Conservation (phyloP, 2,329 filamentous ascomycete genomes). For the Ambrosiella cleistominuta region DNA sequence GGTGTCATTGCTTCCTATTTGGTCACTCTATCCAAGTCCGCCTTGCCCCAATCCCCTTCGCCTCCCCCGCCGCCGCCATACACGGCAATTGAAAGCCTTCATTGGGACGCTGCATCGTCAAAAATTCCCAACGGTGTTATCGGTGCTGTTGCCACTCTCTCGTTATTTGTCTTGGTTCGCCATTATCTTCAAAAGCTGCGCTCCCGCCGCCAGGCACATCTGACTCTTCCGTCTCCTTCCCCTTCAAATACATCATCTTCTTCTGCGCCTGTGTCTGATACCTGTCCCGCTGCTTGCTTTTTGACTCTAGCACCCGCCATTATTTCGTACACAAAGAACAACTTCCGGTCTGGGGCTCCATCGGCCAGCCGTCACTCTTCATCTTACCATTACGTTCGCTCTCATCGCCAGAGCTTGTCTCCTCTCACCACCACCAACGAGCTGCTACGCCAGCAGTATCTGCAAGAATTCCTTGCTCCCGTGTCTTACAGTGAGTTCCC, state of each 20-base stretch:
- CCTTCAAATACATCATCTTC: slow-evolving; percentile 1
- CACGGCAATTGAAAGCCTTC: neutral
- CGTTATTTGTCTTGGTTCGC: neutral
- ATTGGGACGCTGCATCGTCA: neutral
- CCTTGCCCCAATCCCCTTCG: neutral
- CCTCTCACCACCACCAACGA: neutral
- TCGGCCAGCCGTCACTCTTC: neutral
- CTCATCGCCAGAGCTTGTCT: neutral
- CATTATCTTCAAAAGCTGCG: neutral
- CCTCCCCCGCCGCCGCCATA: neutral
- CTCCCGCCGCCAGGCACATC: neutral
- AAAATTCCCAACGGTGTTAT: neutral
- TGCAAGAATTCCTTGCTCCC: slow-evolving; percentile 4
- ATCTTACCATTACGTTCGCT: neutral
- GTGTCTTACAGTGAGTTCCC: neutral
- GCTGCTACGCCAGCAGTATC: neutral
- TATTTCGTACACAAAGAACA: slow-evolving; percentile 7
- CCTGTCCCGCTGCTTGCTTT: neutral
- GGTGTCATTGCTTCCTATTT: neutral
- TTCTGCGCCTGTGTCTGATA: neutral
- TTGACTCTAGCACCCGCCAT: neutral
- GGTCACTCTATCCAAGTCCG: neutral
- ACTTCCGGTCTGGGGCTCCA: neutral
- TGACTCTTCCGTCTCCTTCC: neutral
- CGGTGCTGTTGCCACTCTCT: neutral